phyloP scores from a whole-genome alignment of 345 rosid species.

The Brassica napus region Da-Ae NC_063437.1:14858501-14859000 shows the following conservation, averaged over 20 bases:
- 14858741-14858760: slow-evolving; percentile 66
- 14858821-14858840: slow-evolving; percentile 53
- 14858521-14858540: slow-evolving; percentile 75
- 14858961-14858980: slow-evolving; percentile 51
- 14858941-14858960: slow-evolving; percentile 34
- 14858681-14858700: neutral
- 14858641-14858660: slow-evolving; percentile 54
- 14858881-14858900: slow-evolving; percentile 29
- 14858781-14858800: slow-evolving; percentile 78
- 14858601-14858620: slow-evolving; percentile 79
- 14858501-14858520: slow-evolving; percentile 71
- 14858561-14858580: slow-evolving; percentile 90
- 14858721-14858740: neutral
- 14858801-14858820: slow-evolving; percentile 41
- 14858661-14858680: slow-evolving; percentile 75
- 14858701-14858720: too few species aligned
- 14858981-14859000: slow-evolving; percentile 16
- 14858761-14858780: slow-evolving; percentile 92
- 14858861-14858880: slow-evolving; percentile 34
- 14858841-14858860: slow-evolving; percentile 58
- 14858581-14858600: slow-evolving; percentile 85
- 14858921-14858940: slow-evolving; percentile 25
- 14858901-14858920: slow-evolving; percentile 25
- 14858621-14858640: slow-evolving; percentile 54
- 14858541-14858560: slow-evolving; percentile 82